Conservation (phyloP, 1,284 basidiomycete species). For the Tilletia walkeri region DNA sequence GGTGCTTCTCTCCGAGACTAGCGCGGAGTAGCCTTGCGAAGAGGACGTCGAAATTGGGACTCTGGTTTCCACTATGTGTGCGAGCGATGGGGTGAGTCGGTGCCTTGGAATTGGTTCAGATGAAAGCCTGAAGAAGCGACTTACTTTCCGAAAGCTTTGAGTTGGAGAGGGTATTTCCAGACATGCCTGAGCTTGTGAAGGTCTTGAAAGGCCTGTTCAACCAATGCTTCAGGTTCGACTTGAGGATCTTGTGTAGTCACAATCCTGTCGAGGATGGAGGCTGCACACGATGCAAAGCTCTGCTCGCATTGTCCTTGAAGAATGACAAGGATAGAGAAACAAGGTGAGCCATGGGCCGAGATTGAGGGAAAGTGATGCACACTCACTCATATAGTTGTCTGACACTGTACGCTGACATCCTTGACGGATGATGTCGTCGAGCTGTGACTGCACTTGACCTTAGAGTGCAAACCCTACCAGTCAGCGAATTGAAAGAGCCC, state of each 20-base stretch:
- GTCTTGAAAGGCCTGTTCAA: not conserved
- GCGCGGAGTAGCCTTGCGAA: constrained; percentile 1
- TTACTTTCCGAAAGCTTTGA: constrained; percentile 6
- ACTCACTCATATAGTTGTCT: not conserved
- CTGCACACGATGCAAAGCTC: not conserved
- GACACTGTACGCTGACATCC: not conserved
- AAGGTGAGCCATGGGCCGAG: not conserved
- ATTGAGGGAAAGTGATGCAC: not conserved
- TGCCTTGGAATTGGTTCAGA: not conserved
- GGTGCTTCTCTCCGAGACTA: not conserved
- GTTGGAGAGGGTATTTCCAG: not conserved
- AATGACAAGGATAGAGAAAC: not conserved
- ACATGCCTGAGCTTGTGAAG: not conserved
- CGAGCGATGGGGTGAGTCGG: not conserved
- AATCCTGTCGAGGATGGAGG: not conserved
- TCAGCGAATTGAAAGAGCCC: no score
- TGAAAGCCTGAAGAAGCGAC: not conserved
- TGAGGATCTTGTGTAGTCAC: not conserved
- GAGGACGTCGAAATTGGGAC: not conserved
- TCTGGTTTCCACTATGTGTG: not conserved
- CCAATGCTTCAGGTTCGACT: not conserved
- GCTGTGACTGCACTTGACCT: constrained; percentile 2
- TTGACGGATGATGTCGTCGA: not conserved
- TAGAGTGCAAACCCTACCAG: no score
- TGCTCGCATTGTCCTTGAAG: constrained; percentile 1